These are phyloP conservation scores for Macrocystidia cucumis DNA, from an alignment of 1,284 basidiomycete genomes.

Conservation along the genomic window DNA sequence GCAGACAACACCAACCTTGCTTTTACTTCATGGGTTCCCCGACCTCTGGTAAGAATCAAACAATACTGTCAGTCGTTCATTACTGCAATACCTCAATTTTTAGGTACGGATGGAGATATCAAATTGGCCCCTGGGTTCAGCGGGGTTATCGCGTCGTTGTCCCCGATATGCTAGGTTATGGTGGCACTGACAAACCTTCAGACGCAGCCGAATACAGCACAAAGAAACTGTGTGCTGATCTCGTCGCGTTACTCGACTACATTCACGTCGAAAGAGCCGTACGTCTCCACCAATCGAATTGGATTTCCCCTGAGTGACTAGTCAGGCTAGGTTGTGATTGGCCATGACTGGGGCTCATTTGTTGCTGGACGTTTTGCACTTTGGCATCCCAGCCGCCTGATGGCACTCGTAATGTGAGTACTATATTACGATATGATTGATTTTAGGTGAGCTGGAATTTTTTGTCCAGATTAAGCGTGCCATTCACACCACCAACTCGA, in stretches of 20 bases:
- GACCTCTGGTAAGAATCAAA: slow-evolving; percentile 43
- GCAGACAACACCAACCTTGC: slow-evolving; percentile 36
- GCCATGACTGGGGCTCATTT: slow-evolving; percentile 69
- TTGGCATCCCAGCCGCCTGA: slow-evolving; percentile 54
- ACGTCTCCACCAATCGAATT: slow-evolving; percentile 16
- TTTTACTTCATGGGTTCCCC: slow-evolving; percentile 72
- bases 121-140: slow-evolving; percentile 58
- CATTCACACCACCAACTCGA: slow-evolving; percentile 48
- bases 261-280: slow-evolving; percentile 45
- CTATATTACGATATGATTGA: neutral
- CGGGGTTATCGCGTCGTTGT: slow-evolving; percentile 60
- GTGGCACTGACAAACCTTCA: slow-evolving; percentile 55
- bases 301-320: neutral
- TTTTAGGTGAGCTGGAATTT: neutral
- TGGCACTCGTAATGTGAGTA: slow-evolving; percentile 50
- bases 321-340: slow-evolving; percentile 45
- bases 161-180: slow-evolving; percentile 70
- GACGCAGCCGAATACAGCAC: slow-evolving; percentile 49
- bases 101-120: slow-evolving; percentile 69
- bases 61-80: neutral
- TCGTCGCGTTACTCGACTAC: slow-evolving; percentile 54
- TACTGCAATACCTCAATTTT: slow-evolving; percentile 3
- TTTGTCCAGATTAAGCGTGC: slow-evolving; percentile 46
- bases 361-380: slow-evolving; percentile 54
- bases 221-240: slow-evolving; percentile 50